phyloP scores from a whole-genome alignment of 2,329 filamentous ascomycete species.

The Sarocladium oryzae region DNA sequence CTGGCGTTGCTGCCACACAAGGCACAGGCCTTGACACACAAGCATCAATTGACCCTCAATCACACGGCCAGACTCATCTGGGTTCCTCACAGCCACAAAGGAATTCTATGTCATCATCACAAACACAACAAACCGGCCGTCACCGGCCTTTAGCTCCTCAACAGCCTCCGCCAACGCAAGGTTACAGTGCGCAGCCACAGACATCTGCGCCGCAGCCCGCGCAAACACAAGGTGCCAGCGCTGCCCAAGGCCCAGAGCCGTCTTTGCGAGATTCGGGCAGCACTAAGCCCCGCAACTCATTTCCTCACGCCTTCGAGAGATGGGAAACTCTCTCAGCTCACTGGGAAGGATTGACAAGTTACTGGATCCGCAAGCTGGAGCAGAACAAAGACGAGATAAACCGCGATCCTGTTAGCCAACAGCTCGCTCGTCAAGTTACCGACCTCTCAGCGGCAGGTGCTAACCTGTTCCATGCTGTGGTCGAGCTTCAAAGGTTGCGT shows the following conservation, averaged over 20 bases:
- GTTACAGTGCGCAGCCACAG: constrained; percentile 3
- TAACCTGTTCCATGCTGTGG: constrained; percentile 95
- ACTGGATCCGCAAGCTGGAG: constrained; percentile 92
- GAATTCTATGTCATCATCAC: constrained; percentile 11
- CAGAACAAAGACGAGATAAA: constrained; percentile 83
- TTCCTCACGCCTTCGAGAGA: constrained; percentile 93
- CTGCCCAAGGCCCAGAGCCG: not conserved
- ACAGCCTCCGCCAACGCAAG: not conserved
- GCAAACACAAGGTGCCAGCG: constrained; percentile 12
- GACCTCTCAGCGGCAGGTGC: constrained; percentile 96
- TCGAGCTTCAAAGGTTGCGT: constrained; percentile 86
- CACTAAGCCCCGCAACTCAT: constrained; percentile 56
- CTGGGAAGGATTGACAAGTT: constrained; percentile 95
- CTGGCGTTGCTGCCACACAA: constrained; percentile 36
- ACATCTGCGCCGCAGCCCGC: constrained; percentile 6
- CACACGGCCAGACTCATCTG: constrained; percentile 20
- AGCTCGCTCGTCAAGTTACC: constrained; percentile 88
- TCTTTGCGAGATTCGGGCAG: constrained; percentile 13
- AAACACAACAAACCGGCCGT: constrained; percentile 12
- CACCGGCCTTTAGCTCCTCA: constrained; percentile 11
- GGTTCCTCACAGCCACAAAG: constrained; percentile 11
- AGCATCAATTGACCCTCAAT: constrained; percentile 27
- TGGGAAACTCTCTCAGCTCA: constrained; percentile 97
- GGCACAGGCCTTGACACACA: constrained; percentile 23
- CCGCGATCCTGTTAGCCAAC: constrained; percentile 74